A percentile compares a stretch with the other conserved stretches of the same genome.
These are phyloP conservation scores for Argentina anserina DNA, from an alignment of 306 rosid species.

Conservation along the genomic window DNA sequence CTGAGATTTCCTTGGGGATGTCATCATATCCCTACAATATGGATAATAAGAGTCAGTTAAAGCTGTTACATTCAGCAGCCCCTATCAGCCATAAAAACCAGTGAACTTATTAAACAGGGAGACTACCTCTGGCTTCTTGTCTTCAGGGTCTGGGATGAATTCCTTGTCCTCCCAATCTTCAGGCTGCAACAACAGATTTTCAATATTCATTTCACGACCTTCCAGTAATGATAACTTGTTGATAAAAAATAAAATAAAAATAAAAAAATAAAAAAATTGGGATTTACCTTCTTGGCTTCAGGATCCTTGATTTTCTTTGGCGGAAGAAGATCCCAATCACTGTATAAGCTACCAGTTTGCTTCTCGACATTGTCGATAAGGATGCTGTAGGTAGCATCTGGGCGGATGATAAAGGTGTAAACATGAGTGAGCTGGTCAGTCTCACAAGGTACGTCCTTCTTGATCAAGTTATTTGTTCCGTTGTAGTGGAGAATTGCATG, in stretches of 20 bases:
- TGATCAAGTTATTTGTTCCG: conserved; percentile 76
- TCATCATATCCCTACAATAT: conserved; percentile 82
- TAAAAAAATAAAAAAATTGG: neutral
- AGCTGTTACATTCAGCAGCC: neutral
- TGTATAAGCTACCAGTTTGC: conserved; percentile 90
- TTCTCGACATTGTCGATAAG: conserved; percentile 90
- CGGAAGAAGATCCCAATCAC: conserved; percentile 95
- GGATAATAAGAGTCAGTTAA: conserved; percentile 6
- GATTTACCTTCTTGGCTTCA: conserved; percentile 73
- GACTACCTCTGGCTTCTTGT: conserved; percentile 89
- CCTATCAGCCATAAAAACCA: conserved; percentile 8
- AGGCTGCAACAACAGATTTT: conserved; percentile 51
- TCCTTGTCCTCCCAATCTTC: conserved; percentile 99
- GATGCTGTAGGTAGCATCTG: conserved; percentile 95
- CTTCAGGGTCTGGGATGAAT: conserved; percentile 93
- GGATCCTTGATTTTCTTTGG: conserved; percentile 92
- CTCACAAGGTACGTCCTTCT: conserved; percentile 99
- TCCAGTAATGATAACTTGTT: neutral
- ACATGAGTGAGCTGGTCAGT: conserved; percentile 96
- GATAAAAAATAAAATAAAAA: conserved; percentile 8
- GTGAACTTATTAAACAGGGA: neutral
- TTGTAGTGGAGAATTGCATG: conserved; percentile 87
- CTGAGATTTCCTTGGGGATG: conserved; percentile 75
- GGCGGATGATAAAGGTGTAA: conserved; percentile 83
- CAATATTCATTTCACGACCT: conserved; percentile 17